Evolutionary conservation across 768 basidiomycete species (phyloP), one percentile per base, ranked within the genome.

Genomic region (Naganishia vishniacii): DNA sequence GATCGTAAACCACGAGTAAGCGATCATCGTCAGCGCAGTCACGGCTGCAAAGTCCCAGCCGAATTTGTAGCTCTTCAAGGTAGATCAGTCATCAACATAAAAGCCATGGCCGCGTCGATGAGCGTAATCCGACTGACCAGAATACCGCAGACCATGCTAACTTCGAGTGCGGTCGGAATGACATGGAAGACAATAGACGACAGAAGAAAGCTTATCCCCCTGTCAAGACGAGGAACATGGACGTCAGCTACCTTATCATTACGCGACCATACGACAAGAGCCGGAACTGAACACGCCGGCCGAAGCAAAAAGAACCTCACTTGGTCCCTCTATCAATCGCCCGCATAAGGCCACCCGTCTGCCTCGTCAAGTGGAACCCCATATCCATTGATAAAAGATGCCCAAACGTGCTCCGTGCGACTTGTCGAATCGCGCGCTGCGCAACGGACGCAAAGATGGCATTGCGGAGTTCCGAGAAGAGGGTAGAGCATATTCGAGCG

Each of bases 261-360:
- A n/a, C n/a, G n/a, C n/a, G n/a, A n/a, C n/a, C n/a, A n/a, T n/a
- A n/a, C n/a, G n/a, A n/a, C n/a, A n/a, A n/a, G n/a, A n/a, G n/a
- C n/a, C n/a, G n/a, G n/a, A n/a, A n/a, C n/a, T n/a, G n/a, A n/a
- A n/a, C n/a, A n/a, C n/a, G n/a, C n/a, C n/a, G n/a, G n/a, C n/a
- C n/a, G n/a, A n/a, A n/a, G n/a, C n/a, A n/a, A n/a, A n/a, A n/a
- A n/a, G n/a, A n/a, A n/a, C n/a, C 83, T 71, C 69, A 95, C 91
- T 98, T 99, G 32, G 95, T 97, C 32, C 95, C 95, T 15, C 95
- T 83, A 75, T 99, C 95, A 68, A 99, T 98, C 4, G 95, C 95
- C 45, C 95, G 81, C 1, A 92, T 97, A 47, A 99, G 81, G 1
- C 95, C 95, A 28, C 95, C 95, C 0, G 95, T 99, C 73, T 98